These are phyloP conservation scores for Scleroderma bovista DNA, from an alignment of 768 basidiomycete species.

Conservation along the genomic window DNA sequence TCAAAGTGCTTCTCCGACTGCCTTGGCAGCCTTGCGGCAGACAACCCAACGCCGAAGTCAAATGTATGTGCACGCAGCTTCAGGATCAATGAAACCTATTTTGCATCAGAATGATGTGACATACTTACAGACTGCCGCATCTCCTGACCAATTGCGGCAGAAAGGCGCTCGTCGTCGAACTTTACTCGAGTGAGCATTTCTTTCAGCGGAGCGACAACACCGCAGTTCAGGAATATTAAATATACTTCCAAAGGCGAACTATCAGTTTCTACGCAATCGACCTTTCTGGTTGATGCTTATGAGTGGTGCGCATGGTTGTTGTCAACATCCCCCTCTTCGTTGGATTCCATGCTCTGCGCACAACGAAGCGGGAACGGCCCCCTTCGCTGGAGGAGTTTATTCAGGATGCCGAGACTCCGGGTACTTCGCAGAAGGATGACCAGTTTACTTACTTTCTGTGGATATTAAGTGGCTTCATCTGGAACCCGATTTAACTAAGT, in stretches of 20 bases:
- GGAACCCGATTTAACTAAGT: background rate
- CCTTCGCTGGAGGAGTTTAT: background rate
- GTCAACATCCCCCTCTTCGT: too few relatives aligned
- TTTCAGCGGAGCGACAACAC: constrained; percentile 1
- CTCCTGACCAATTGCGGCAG: background rate
- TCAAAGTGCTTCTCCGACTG: too few relatives aligned
- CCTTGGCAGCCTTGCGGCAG: background rate
- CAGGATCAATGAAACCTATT: background rate
- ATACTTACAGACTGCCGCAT: background rate
- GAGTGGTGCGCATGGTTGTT: too few relatives aligned
- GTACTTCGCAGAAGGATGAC: background rate
- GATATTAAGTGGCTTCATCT: constrained; percentile 1
- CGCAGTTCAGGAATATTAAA: constrained; percentile 4
- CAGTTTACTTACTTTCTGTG: background rate
- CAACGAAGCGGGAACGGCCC: background rate
- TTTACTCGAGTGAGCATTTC: background rate
- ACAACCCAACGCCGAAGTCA: background rate
- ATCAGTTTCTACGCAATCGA: too few relatives aligned
- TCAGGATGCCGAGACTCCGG: background rate
- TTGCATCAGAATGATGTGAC: background rate
- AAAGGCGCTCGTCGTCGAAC: background rate
- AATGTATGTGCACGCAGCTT: background rate
- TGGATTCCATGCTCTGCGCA: too few relatives aligned
- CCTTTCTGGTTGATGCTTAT: too few relatives aligned
- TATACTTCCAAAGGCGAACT: background rate